Conservation (phyloP, 805 yeast species). For the Candida maesae region DNA sequence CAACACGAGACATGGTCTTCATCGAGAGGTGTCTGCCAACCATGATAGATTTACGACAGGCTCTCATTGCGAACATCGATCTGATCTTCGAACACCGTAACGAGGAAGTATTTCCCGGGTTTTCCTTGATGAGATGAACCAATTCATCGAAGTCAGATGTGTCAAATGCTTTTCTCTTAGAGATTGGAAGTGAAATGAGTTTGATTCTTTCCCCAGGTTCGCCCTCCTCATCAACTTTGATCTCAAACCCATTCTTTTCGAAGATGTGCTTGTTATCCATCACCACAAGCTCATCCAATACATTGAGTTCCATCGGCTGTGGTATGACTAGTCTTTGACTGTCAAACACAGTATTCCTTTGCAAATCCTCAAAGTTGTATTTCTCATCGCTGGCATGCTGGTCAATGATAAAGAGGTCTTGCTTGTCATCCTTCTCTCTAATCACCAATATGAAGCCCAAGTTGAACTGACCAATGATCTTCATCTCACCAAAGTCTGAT, state of each 20-base stretch:
- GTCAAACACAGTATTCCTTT: constrained; percentile 51
- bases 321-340: constrained; percentile 69
- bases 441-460: constrained; percentile 87
- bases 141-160: constrained; percentile 69
- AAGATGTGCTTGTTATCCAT: constrained; percentile 57
- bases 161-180: constrained; percentile 66
- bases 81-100: constrained; percentile 74
- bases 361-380: constrained; percentile 76
- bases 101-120: constrained; percentile 36
- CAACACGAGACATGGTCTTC: constrained; percentile 64
- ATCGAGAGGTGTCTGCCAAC: constrained; percentile 68
- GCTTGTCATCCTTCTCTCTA: constrained; percentile 41
- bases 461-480: constrained; percentile 88
- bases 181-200: constrained; percentile 65
- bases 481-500: constrained; percentile 70
- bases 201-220: constrained; percentile 55
- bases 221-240: constrained; percentile 45
- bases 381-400: constrained; percentile 99
- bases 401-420: constrained; percentile 83
- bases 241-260: constrained; percentile 71
- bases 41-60: constrained; percentile 93
- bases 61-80: constrained; percentile 88
- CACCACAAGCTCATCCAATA: constrained; percentile 74
- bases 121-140: constrained; percentile 59
- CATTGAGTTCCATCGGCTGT: constrained; percentile 54